Percentiles rank a stretch among this genome's conserved stretches.
phyloP scores from a whole-genome alignment of 768 basidiomycete species.

The Tricholoma sp. region DNA sequence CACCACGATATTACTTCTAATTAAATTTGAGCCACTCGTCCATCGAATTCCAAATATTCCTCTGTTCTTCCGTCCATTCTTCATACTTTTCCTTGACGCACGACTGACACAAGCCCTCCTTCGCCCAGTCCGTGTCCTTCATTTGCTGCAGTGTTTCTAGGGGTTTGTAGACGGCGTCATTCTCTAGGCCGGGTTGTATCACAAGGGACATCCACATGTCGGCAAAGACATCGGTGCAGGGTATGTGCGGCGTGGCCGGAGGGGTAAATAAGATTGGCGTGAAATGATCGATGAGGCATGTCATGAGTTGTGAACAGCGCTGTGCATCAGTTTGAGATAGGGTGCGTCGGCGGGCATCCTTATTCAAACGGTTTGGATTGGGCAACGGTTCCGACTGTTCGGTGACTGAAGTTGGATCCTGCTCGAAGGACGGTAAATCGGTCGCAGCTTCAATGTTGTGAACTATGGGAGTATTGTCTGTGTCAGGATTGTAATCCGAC shows the following conservation, averaged over 20 bases:
- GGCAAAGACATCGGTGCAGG: constrained; percentile 67
- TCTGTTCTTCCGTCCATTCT: constrained; percentile 65
- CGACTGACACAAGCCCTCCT: constrained; percentile 49
- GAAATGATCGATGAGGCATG: constrained; percentile 56
- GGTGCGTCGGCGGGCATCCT: constrained; percentile 11
- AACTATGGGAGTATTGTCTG: neutral
- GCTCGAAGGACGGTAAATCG: neutral
- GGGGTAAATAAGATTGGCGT: constrained; percentile 71
- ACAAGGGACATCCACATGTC: constrained; percentile 69
- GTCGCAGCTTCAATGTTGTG: neutral
- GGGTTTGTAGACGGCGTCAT: constrained; percentile 62
- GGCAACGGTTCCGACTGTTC: neutral
- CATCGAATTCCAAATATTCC: constrained; percentile 53
- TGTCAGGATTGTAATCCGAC: constrained; percentile 9
- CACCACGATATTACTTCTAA: neutral
- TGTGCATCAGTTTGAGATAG: constrained; percentile 28
- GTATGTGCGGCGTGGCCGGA: constrained; percentile 65
- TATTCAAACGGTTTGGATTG: neutral
- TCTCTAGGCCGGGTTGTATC: constrained; percentile 58
- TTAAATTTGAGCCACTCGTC: constrained; percentile 46
- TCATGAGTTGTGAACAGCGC: constrained; percentile 47
- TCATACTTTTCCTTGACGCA: constrained; percentile 55
- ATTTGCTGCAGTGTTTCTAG: constrained; percentile 64
- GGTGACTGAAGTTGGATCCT: constrained; percentile 7
- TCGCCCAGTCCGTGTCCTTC: constrained; percentile 53